Conservation (phyloP, 805 yeast genomes). For the Torulaspora gathmanii region DNA sequence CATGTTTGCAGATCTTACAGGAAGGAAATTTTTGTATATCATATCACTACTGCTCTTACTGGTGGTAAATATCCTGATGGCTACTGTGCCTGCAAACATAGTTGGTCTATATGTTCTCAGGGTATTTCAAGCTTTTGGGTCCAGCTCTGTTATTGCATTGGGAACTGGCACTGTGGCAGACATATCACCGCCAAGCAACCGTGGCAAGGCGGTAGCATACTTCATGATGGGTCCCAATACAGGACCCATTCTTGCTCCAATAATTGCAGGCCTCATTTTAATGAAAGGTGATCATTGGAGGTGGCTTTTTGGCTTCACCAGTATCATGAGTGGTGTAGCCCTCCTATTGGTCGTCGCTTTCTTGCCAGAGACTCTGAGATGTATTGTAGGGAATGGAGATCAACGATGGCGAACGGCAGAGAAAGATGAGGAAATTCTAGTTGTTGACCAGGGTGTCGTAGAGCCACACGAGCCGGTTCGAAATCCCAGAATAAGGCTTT, state of each 20-base stretch:
- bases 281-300: constrained; percentile 69
- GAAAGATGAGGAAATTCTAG: neutral
- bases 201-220: constrained; percentile 80
- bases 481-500: constrained; percentile 3
- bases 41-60: constrained; percentile 52
- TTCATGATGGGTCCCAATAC: constrained; percentile 82
- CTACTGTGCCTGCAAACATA: constrained; percentile 57
- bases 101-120: constrained; percentile 64
- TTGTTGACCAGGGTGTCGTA: neutral
- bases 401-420: constrained; percentile 26
- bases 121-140: constrained; percentile 76
- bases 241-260: constrained; percentile 85
- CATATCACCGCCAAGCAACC: constrained; percentile 54
- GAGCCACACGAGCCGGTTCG: neutral
- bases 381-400: constrained; percentile 53
- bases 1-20: constrained; percentile 50
- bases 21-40: constrained; percentile 62
- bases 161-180: constrained; percentile 92
- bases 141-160: constrained; percentile 80
- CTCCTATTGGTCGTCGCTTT: constrained; percentile 48
- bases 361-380: constrained; percentile 77
- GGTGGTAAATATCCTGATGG: constrained; percentile 61
- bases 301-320: constrained; percentile 77
- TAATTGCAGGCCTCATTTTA: constrained; percentile 73
- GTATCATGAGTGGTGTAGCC: constrained; percentile 58